Percentiles rank a stretch among this genome's conserved stretches.
phyloP scores from a whole-genome alignment of 352 stramenopile species.

The Elongisporangium anandrum region DNA sequence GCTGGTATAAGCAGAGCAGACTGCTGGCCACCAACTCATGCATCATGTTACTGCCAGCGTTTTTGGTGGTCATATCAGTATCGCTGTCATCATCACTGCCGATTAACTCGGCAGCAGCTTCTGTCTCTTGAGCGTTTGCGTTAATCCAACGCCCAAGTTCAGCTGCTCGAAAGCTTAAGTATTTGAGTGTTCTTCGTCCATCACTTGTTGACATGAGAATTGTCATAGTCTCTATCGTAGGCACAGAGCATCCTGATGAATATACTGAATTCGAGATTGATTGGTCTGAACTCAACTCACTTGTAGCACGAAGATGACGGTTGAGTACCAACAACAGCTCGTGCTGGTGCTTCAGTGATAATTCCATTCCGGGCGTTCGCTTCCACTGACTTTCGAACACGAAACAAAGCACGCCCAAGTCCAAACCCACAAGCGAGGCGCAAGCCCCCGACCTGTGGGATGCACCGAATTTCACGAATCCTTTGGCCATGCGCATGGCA shows the following conservation, averaged over 20 bases:
- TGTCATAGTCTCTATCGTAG: neutral
- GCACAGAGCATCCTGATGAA: neutral
- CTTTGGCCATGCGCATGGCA: constrained; percentile 29
- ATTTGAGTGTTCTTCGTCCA: constrained; percentile 47
- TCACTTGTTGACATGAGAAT: constrained; percentile 30
- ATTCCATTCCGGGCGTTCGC: constrained; percentile 9
- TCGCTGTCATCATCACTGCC: constrained; percentile 7
- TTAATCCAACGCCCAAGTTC: constrained; percentile 22
- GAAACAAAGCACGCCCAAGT: constrained; percentile 42
- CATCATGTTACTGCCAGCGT: constrained; percentile 9
- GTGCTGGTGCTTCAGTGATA: constrained; percentile 44
- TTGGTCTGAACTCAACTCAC: constrained; percentile 9
- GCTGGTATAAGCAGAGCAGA: constrained; percentile 34
- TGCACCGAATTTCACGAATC: constrained; percentile 18
- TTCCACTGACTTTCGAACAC: constrained; percentile 49
- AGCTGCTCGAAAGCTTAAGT: constrained; percentile 26
- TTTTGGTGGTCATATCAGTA: neutral
- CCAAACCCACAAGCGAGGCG: constrained; percentile 46
- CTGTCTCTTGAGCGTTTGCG: constrained; percentile 1
- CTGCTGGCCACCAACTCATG: constrained; percentile 20
- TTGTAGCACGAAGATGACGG: constrained; percentile 26
- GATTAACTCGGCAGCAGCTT: neutral
- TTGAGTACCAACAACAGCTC: constrained; percentile 41
- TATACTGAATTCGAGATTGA: constrained; percentile 2
- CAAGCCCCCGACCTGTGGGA: constrained; percentile 4